Percentiles rank a stretch among this genome's conserved stretches.
phyloP scores from a whole-genome alignment of 495 filamentous ascomycete species.

The Geoglossum glabrum region DNA sequence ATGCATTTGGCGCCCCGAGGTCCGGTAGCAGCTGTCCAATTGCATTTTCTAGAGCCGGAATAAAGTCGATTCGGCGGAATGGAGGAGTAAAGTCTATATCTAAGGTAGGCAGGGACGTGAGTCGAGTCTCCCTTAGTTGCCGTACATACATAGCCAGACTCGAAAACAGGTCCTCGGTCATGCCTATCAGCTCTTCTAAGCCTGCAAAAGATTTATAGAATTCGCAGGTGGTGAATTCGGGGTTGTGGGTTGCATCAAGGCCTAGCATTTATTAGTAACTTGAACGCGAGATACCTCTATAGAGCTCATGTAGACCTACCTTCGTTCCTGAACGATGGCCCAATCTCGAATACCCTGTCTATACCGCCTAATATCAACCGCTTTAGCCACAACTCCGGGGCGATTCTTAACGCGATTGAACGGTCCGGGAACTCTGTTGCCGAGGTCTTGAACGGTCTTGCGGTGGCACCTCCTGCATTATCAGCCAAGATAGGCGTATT shows the following conservation, averaged over 20 bases:
- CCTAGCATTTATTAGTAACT: conserved; percentile 20
- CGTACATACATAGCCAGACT: conserved; percentile 33
- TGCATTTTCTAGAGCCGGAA: conserved; percentile 49
- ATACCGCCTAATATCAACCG: conserved; percentile 80
- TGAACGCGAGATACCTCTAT: neutral
- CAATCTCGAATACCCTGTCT: conserved; percentile 79
- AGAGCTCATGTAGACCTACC: conserved; percentile 22
- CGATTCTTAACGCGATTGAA: conserved; percentile 57
- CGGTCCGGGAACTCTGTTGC: conserved; percentile 51
- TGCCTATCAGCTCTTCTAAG: conserved; percentile 51
- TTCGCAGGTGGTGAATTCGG: conserved; percentile 92
- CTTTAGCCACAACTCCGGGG: conserved; percentile 92
- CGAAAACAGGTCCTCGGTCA: conserved; percentile 47
- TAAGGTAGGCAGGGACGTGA: conserved; percentile 29
- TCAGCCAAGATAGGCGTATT: conserved; percentile 71
- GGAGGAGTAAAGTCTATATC: conserved; percentile 37
- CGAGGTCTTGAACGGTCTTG: conserved; percentile 62
- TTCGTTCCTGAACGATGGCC: conserved; percentile 86
- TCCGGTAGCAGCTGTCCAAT: conserved; percentile 49
- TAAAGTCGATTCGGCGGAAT: conserved; percentile 56
- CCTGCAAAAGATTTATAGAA: conserved; percentile 80
- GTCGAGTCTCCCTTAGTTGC: conserved; percentile 25
- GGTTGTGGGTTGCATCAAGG: conserved; percentile 81
- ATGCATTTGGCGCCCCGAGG: conserved; percentile 33
- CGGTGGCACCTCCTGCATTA: conserved; percentile 60